phyloP scores from a whole-genome alignment of 768 basidiomycete genomes.

The Mycena albidolilacea region DNA sequence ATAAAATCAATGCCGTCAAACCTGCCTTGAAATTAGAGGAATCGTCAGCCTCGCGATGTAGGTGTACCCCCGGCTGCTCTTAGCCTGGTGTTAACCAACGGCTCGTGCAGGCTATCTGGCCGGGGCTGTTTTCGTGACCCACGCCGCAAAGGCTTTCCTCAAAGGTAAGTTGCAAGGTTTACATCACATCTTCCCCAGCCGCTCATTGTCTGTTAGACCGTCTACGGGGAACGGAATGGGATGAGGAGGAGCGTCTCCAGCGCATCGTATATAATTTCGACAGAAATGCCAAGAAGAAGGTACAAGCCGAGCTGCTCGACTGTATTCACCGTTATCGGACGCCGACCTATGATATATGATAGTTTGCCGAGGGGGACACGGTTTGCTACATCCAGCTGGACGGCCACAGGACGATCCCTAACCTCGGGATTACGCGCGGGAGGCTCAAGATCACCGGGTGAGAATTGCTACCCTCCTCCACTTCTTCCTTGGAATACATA shows the following conservation, averaged over 20 bases:
- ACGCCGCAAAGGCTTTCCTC: slow-evolving; percentile 39
- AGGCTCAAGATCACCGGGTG: slow-evolving; percentile 41
- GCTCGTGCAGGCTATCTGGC: slow-evolving; percentile 39
- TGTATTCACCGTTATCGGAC: neutral
- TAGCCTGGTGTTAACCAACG: neutral
- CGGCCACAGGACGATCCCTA: slow-evolving; percentile 37
- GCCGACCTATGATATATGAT: neutral
- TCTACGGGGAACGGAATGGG: slow-evolving; percentile 40
- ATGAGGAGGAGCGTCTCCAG: slow-evolving; percentile 37
- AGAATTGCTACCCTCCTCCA: neutral
- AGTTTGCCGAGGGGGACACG: slow-evolving; percentile 36
- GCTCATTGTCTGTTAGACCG: slow-evolving; percentile 15
- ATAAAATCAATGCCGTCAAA: slow-evolving; percentile 37
- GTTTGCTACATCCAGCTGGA: slow-evolving; percentile 38
- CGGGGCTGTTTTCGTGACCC: slow-evolving; percentile 42
- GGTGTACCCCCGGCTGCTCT: slow-evolving; percentile 2
- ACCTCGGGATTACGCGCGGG: slow-evolving; percentile 37
- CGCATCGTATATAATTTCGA: slow-evolving; percentile 42
- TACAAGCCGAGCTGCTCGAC: neutral
- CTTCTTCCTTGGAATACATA: too few relatives aligned
- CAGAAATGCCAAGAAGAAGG: slow-evolving; percentile 43
- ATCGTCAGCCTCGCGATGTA: slow-evolving; percentile 40
- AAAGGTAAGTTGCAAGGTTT: slow-evolving; percentile 10
- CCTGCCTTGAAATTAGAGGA: slow-evolving; percentile 34
- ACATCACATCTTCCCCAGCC: neutral